phyloP scores from a whole-genome alignment of 1,284 basidiomycete species.

The Laetiporus sulphureus region DNA sequence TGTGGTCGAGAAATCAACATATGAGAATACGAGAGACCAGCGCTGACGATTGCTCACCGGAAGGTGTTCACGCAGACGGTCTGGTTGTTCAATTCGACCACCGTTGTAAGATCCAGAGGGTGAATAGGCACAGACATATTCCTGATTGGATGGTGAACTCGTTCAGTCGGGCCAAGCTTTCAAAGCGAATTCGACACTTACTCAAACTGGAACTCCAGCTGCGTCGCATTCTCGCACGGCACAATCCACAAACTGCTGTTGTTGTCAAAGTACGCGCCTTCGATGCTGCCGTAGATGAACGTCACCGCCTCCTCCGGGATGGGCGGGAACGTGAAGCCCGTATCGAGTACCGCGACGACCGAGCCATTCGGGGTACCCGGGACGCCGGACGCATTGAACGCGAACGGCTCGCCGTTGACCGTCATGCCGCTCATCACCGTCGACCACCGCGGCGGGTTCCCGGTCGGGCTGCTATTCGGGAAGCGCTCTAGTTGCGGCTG shows the following conservation, averaged over 20 bases:
- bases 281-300: slow-evolving; percentile 24
- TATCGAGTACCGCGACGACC: slow-evolving; percentile 25
- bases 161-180: too few species aligned
- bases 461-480: slow-evolving; percentile 46
- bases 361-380: slow-evolving; percentile 20
- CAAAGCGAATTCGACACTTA: slow-evolving; percentile 12
- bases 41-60: slow-evolving; percentile 8
- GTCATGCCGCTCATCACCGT: slow-evolving; percentile 23
- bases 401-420: slow-evolving; percentile 22
- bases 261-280: slow-evolving; percentile 18
- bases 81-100: slow-evolving; percentile 11
- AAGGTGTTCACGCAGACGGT: slow-evolving; percentile 20
- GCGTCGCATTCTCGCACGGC: slow-evolving; percentile 20
- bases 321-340: slow-evolving; percentile 25
- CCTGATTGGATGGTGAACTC: slow-evolving; percentile 1
- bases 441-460: slow-evolving; percentile 31
- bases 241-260: slow-evolving; percentile 17
- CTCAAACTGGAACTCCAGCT: slow-evolving; percentile 23
- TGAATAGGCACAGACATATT: slow-evolving; percentile 16
- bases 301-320: slow-evolving; percentile 22
- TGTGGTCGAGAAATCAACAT: slow-evolving; percentile 6
- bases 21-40: background rate
- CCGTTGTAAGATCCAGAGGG: slow-evolving; percentile 22
- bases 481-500: slow-evolving; percentile 32
- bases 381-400: slow-evolving; percentile 23